Evolutionary conservation across 345 rosid genomes (phyloP).

Genomic region (Boechera retrofracta): DNA sequence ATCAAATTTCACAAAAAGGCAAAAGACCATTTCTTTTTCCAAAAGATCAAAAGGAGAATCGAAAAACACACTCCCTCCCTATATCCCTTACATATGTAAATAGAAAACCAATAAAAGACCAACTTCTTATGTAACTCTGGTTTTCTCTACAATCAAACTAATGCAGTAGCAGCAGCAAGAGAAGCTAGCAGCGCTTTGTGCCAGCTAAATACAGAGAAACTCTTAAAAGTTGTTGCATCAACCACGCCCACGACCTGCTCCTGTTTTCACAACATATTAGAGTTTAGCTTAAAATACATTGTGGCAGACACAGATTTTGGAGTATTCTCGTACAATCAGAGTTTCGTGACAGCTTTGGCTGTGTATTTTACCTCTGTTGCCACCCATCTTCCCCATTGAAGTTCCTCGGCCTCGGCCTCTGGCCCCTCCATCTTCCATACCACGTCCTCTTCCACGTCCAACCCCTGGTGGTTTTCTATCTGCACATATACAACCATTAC

Average conservation of each 20-base stretch:
- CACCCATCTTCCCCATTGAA: slow-evolving; percentile 35
- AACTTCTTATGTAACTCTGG: slow-evolving; percentile 1
- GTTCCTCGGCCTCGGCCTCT: slow-evolving; percentile 45
- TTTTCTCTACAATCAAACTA: slow-evolving; percentile 30
- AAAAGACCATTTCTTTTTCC: not conserved
- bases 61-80: slow-evolving; percentile 11
- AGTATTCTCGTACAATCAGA: slow-evolving; percentile 15
- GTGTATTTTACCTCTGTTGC: slow-evolving; percentile 41
- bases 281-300: not conserved
- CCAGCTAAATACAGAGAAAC: not conserved
- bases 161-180: not conserved
- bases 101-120: not conserved
- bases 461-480: slow-evolving; percentile 50
- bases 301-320: not conserved
- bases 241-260: slow-evolving; percentile 48
- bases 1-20: not conserved
- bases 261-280: slow-evolving; percentile 22
- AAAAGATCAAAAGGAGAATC: not conserved
- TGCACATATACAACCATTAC: slow-evolving; percentile 31
- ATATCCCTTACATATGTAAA: slow-evolving; percentile 1
- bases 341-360: not conserved
- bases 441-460: slow-evolving; percentile 48
- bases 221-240: slow-evolving; percentile 22
- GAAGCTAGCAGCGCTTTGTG: slow-evolving; percentile 9
- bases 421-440: slow-evolving; percentile 46